A percentile compares a stretch with the other conserved stretches of the same genome.
Conservation (phyloP, 495 filamentous ascomycete species). For the Aspergillus olivimuriae region DNA sequence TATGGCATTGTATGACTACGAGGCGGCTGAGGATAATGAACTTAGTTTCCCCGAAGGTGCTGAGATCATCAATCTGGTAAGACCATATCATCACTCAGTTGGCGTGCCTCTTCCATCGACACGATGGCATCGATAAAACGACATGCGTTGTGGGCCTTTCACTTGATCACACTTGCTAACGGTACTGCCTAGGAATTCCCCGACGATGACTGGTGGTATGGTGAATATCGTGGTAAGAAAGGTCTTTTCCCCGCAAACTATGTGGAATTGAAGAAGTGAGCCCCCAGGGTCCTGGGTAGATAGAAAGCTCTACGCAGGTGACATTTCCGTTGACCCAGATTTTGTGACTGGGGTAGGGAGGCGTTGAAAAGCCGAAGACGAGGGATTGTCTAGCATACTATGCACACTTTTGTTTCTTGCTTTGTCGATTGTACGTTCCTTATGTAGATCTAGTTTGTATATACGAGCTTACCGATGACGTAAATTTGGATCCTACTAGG, state of each 20-base stretch:
- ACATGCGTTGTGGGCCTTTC: too few species aligned
- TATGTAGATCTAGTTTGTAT: too few species aligned
- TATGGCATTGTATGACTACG: conserved; percentile 89
- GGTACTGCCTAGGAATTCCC: conserved; percentile 70
- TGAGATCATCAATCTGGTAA: conserved; percentile 59
- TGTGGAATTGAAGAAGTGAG: conserved; percentile 57
- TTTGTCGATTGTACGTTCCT: too few species aligned
- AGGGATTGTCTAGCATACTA: too few species aligned
- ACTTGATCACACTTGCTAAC: conserved; percentile 2
- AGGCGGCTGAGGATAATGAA: conserved; percentile 96
- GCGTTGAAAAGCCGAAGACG: too few species aligned
- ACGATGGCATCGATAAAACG: too few species aligned
- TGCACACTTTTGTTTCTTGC: too few species aligned
- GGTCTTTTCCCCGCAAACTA: conserved; percentile 94
- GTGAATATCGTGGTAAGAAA: conserved; percentile 67
- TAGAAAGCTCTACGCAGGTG: too few species aligned
- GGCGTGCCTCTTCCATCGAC: too few species aligned
- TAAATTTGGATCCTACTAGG: too few species aligned
- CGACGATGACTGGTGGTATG: conserved; percentile 98
- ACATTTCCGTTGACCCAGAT: too few species aligned
- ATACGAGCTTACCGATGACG: too few species aligned
- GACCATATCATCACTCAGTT: conserved; percentile 2
- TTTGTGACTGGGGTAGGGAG: not conserved
- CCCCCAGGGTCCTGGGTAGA: not conserved
- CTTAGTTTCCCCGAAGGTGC: conserved; percentile 88